Evolutionary conservation across 345 rosid genomes (phyloP).

Genomic region (Trapa incisa): DNA sequence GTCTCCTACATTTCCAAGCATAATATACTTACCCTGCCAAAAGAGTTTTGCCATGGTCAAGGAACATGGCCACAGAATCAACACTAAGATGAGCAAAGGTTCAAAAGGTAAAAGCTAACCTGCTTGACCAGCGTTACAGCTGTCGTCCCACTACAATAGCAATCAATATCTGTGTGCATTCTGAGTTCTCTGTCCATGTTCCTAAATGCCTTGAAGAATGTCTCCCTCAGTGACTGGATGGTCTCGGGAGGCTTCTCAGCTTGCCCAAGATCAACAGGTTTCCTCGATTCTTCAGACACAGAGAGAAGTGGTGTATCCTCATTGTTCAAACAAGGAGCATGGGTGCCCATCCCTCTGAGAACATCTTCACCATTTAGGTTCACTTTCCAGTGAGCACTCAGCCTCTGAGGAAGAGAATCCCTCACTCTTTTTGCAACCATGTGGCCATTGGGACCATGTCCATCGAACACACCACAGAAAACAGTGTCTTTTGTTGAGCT

Average conservation of each 20-base stretch:
- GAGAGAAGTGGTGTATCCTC: slow-evolving; percentile 47
- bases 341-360: slow-evolving; percentile 32
- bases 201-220: slow-evolving; percentile 83
- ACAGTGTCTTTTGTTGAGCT: slow-evolving; percentile 71
- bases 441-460: slow-evolving; percentile 96
- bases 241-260: slow-evolving; percentile 39
- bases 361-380: slow-evolving; percentile 41
- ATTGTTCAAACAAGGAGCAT: slow-evolving; percentile 36
- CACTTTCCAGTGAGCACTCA: slow-evolving; percentile 77
- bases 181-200: slow-evolving; percentile 90
- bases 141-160: slow-evolving; percentile 97
- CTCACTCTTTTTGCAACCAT: slow-evolving; percentile 94
- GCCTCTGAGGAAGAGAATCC: slow-evolving; percentile 76
- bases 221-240: slow-evolving; percentile 56
- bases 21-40: slow-evolving; percentile 62
- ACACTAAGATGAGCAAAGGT: neutral
- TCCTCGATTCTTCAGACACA: slow-evolving; percentile 56
- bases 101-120: slow-evolving; percentile 27
- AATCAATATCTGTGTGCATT: slow-evolving; percentile 56
- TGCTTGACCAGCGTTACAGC: slow-evolving; percentile 92
- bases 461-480: slow-evolving; percentile 97
- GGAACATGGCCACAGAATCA: neutral
- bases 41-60: slow-evolving; percentile 3
- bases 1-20: slow-evolving; percentile 86
- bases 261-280: slow-evolving; percentile 35